Evolutionary conservation across 108 stramenopile genomes (phyloP), one percentile per base, ranked within the genome.

Genomic region (Skeletonema marinoi): DNA sequence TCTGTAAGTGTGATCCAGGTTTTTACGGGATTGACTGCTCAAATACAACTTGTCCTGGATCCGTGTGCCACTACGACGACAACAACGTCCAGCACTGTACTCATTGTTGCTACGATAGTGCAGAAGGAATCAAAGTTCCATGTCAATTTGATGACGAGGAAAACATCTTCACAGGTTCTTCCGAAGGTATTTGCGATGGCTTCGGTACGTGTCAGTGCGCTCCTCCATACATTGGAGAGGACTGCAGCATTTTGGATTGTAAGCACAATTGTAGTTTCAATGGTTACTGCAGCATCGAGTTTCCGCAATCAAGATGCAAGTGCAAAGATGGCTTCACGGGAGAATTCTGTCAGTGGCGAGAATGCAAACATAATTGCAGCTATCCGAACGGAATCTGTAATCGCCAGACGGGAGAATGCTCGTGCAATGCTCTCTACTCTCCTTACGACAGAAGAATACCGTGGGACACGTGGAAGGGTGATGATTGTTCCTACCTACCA

Each of bases 231-330:
- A 81, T 96, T 17, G 87, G 87, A 9, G 88, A 90, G 44, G 93
- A 95, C 74, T 93, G 92, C 74, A 73, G 83, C 65, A 88, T 88
- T 25, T 76, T 86, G 58, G 91, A 95, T 69, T 95, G 94, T 68
- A 78, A 80, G 60, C 60, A 90, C 59, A 85, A 88, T 66, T 95
- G 92, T 83, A 86, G 77, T 60, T 91, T 84, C 72, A 88, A 93
- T 65, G 96, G 96, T n/a, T 93, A 87, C 72, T 96, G 96, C 75
- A 88, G 88, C 44, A 78, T 93, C 41, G 93, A 96, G 77, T 96
- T 92, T 78, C 96, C 96, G 3, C 87, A 90, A 9, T 77, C 84
- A 0, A 73, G 94, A 25, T 96, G 96, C 86, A 87, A 89, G 66
- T 96, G 96, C 78, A 79, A 91, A 69, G 74, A 89, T 29, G 94